phyloP scores from a whole-genome alignment of 129 eudicot species.

The Heracleum sosnowskyi region DNA sequence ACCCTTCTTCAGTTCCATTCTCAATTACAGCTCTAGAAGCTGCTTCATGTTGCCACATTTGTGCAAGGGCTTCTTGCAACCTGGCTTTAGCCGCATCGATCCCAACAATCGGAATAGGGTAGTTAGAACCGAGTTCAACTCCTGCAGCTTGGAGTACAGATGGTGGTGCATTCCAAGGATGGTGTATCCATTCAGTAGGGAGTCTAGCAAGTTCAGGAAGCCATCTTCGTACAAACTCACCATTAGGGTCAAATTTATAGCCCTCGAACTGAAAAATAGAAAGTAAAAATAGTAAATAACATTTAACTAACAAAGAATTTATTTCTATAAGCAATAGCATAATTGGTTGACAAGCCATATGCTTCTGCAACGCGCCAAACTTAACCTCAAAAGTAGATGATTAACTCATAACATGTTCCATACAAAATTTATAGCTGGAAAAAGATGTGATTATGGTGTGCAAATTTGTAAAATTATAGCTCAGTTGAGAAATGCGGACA shows the following conservation, averaged over 20 bases:
- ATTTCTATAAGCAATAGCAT: background rate
- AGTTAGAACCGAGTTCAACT: constrained; percentile 84
- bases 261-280: constrained; percentile 61
- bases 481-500: background rate
- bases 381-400: background rate
- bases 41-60: constrained; percentile 88
- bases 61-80: constrained; percentile 56
- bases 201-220: constrained; percentile 90
- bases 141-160: constrained; percentile 93
- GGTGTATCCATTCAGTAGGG: constrained; percentile 99
- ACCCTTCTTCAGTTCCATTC: constrained; percentile 92
- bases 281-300: background rate
- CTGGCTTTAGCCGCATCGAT: constrained; percentile 72
- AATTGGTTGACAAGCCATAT: background rate
- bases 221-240: constrained; percentile 94
- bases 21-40: constrained; percentile 62
- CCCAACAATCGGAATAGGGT: constrained; percentile 74
- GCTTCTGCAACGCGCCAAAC: background rate
- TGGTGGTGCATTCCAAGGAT: constrained; percentile 95
- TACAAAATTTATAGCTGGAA: background rate
- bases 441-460: background rate
- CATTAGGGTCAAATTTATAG: constrained; percentile 85
- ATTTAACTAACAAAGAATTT: background rate
- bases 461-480: background rate
- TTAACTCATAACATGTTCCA: background rate